phyloP scores from a whole-genome alignment of 805 yeast genomes.

The Candida railenensis region DNA sequence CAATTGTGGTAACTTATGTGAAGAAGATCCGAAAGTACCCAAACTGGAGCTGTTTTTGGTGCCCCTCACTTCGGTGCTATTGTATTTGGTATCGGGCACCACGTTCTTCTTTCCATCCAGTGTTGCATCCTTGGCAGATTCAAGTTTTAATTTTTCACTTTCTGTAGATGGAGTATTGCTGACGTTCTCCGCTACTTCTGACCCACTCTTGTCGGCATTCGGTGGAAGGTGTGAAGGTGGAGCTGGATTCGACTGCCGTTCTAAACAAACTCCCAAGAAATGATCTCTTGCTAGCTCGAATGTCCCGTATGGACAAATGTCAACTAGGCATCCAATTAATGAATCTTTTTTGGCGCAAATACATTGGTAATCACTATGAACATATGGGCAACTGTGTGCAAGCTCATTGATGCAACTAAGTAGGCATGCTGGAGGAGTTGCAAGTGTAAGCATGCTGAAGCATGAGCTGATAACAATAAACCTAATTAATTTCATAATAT shows the following conservation, averaged over 20 bases:
- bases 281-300: constrained; percentile 49
- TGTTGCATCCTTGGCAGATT: too few relatives aligned
- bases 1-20: neutral
- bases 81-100: too few relatives aligned
- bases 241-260: constrained; percentile 19
- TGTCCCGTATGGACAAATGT: constrained; percentile 43
- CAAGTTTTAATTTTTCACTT: too few relatives aligned
- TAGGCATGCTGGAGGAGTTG: constrained; percentile 55
- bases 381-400: constrained; percentile 29
- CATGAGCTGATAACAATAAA: neutral
- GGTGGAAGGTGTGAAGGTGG: constrained; percentile 7
- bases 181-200: neutral
- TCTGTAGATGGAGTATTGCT: neutral
- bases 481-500: neutral
- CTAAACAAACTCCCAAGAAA: constrained; percentile 48
- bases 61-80: too few relatives aligned
- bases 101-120: too few relatives aligned
- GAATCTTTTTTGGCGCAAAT: constrained; percentile 38
- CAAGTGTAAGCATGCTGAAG: constrained; percentile 9
- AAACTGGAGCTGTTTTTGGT: too few relatives aligned
- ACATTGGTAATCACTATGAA: constrained; percentile 37
- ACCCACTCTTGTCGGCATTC: neutral
- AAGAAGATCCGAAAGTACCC: too few relatives aligned
- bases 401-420: constrained; percentile 40
- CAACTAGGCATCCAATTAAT: constrained; percentile 44